These are phyloP conservation scores for Pseudogymnoascus sp. DNA, from an alignment of 2,329 filamentous ascomycete genomes.

Conservation along the genomic window DNA sequence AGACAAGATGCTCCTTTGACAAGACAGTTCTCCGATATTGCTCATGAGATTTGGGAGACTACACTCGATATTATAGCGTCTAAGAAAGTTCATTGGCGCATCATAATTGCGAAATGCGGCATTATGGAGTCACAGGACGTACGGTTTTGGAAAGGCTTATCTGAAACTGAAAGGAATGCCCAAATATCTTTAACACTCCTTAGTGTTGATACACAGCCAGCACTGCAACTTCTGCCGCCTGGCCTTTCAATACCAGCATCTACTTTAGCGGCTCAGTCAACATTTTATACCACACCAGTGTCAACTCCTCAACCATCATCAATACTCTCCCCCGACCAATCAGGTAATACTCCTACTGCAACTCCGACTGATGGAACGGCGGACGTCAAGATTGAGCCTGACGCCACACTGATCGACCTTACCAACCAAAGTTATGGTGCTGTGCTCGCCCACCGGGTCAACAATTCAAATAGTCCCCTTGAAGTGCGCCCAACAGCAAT, in stretches of 20 bases:
- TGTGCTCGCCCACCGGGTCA: constrained; percentile 57
- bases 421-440: constrained; percentile 72
- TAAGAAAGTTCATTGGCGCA: constrained; percentile 66
- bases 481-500: constrained; percentile 50
- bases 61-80: constrained; percentile 64
- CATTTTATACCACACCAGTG: constrained; percentile 53
- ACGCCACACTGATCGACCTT: constrained; percentile 62
- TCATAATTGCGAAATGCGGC: constrained; percentile 66
- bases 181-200: constrained; percentile 49
- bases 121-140: constrained; percentile 59
- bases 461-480: constrained; percentile 47
- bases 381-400: constrained; percentile 47
- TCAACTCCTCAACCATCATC: constrained; percentile 55
- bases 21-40: constrained; percentile 52
- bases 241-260: constrained; percentile 39
- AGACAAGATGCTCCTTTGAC: constrained; percentile 46
- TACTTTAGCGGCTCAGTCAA: constrained; percentile 31
- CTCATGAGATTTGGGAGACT: constrained; percentile 68
- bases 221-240: constrained; percentile 53
- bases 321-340: constrained; percentile 52
- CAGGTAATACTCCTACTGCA: constrained; percentile 33
- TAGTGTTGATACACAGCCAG: constrained; percentile 56
- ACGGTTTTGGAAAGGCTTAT: constrained; percentile 48
- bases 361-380: constrained; percentile 29
- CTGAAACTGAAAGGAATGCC: constrained; percentile 42